A percentile compares a stretch with the other conserved stretches of the same genome.
These are phyloP conservation scores for Orbilia oligospora DNA, from an alignment of 2,329 filamentous ascomycete species.

Conservation along the genomic window DNA sequence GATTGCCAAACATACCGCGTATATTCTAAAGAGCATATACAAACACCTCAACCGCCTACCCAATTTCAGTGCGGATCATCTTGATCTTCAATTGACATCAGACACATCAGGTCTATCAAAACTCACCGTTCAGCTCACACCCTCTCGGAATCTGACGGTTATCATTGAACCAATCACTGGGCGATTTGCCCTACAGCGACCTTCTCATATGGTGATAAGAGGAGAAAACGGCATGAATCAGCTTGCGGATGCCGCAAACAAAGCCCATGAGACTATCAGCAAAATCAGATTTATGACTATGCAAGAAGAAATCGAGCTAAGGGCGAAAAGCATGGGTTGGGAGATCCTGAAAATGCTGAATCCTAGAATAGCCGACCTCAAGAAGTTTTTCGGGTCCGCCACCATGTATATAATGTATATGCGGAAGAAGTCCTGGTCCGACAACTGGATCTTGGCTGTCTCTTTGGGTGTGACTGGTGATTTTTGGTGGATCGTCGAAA, in stretches of 20 bases:
- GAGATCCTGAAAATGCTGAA: slow-evolving; percentile 69
- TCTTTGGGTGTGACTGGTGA: slow-evolving; percentile 81
- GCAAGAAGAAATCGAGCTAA: slow-evolving; percentile 74
- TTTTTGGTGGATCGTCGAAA: slow-evolving; percentile 81
- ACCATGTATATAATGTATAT: slow-evolving; percentile 78
- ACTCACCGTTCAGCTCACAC: slow-evolving; percentile 79
- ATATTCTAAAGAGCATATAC: slow-evolving; percentile 78
- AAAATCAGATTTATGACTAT: slow-evolving; percentile 75
- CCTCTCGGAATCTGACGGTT: slow-evolving; percentile 74
- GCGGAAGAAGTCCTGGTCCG: slow-evolving; percentile 78
- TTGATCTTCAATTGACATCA: slow-evolving; percentile 74
- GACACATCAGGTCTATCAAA: slow-evolving; percentile 77
- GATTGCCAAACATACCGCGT: slow-evolving; percentile 80
- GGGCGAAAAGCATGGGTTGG: slow-evolving; percentile 78
- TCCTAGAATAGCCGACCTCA: slow-evolving; percentile 72
- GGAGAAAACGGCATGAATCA: slow-evolving; percentile 78
- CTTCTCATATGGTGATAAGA: slow-evolving; percentile 72
- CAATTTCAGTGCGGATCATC: slow-evolving; percentile 75
- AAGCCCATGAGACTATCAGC: slow-evolving; percentile 74
- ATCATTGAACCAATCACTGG: slow-evolving; percentile 84
- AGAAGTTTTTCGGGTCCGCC: slow-evolving; percentile 75
- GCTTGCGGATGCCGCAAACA: slow-evolving; percentile 72
- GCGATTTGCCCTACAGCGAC: slow-evolving; percentile 78
- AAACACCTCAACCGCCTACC: slow-evolving; percentile 73
- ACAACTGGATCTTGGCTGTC: slow-evolving; percentile 80